Evolutionary conservation across 805 yeast genomes (phyloP).

Genomic region (Barnettozyma sp.): DNA sequence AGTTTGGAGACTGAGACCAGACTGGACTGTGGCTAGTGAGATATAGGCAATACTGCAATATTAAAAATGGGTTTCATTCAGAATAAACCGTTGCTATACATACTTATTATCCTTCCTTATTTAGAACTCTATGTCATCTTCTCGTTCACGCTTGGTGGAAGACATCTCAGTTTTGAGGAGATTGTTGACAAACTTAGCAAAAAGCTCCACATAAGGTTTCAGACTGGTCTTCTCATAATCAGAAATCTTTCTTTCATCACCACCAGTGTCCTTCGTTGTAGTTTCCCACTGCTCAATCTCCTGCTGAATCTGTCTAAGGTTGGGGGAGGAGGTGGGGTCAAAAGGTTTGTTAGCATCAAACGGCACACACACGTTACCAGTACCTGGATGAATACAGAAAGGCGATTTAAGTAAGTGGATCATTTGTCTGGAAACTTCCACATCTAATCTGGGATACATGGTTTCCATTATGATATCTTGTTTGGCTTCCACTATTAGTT

Average conservation of each 20-base stretch:
- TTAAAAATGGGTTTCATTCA: no score
- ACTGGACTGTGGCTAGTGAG: no score
- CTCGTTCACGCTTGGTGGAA: constrained; percentile 35
- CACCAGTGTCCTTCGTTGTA: constrained; percentile 17
- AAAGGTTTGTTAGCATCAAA: constrained; percentile 46
- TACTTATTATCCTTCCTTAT: no score
- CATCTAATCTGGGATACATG: constrained; percentile 87
- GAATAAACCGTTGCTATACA: no score
- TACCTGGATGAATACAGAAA: constrained; percentile 93
- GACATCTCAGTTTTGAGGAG: constrained; percentile 48
- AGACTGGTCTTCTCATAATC: constrained; percentile 63
- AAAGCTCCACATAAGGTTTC: constrained; percentile 62
- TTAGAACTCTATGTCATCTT: constrained; percentile 22
- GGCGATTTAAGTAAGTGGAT: constrained; percentile 94
- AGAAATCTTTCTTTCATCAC: constrained; percentile 15
- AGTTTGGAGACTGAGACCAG: no score
- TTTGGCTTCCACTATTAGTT: constrained; percentile 56
- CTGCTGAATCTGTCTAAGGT: constrained; percentile 51
- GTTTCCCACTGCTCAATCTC: constrained; percentile 53
- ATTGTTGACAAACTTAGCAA: constrained; percentile 53
- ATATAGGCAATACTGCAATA: no score
- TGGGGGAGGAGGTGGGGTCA: constrained; percentile 77
- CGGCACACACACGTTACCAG: constrained; percentile 94
- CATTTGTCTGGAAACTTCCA: constrained; percentile 83
- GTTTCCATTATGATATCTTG: constrained; percentile 76